These are phyloP conservation scores for Lyophyllum atratum DNA, from an alignment of 768 basidiomycete species.

Conservation along the genomic window DNA sequence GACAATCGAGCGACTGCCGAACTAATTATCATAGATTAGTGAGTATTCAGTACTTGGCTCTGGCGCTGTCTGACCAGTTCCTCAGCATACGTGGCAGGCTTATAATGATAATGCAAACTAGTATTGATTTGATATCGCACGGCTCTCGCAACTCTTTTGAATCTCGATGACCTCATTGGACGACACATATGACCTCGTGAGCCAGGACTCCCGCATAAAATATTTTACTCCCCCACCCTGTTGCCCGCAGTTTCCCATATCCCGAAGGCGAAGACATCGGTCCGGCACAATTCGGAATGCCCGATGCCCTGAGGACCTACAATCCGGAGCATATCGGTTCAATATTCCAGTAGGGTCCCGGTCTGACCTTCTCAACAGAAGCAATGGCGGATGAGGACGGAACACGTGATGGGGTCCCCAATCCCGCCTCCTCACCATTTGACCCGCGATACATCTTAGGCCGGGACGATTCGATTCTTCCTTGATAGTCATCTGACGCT, in stretches of 20 bases:
- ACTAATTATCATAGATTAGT: slow-evolving; percentile 9
- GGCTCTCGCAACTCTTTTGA: background rate
- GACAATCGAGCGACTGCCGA: slow-evolving; percentile 22
- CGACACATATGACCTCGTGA: background rate
- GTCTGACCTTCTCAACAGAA: too few relatives aligned
- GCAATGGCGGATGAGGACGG: slow-evolving; percentile 4
- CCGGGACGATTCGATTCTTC: slow-evolving; percentile 8
- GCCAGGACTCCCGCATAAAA: background rate
- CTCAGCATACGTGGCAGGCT: slow-evolving; percentile 6
- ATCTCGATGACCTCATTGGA: background rate
- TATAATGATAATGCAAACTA: slow-evolving; percentile 8
- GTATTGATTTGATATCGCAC: background rate
- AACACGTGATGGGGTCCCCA: slow-evolving; percentile 15
- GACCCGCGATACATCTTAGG: slow-evolving; percentile 5
- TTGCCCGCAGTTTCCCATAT: background rate
- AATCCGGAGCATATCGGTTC: slow-evolving; percentile 8
- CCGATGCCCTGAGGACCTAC: background rate
- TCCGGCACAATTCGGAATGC: background rate
- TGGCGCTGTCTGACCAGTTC: slow-evolving; percentile 1
- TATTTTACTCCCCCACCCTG: background rate
- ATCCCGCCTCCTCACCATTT: slow-evolving; percentile 4
- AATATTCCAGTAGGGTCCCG: background rate
- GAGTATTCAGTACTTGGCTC: background rate
- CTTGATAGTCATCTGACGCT: slow-evolving; percentile 12
- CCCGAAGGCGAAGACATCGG: background rate